These are phyloP conservation scores for Coemansia sp. DNA, from an alignment of 192 early-diverging fungal genomes.

Conservation along the genomic window DNA sequence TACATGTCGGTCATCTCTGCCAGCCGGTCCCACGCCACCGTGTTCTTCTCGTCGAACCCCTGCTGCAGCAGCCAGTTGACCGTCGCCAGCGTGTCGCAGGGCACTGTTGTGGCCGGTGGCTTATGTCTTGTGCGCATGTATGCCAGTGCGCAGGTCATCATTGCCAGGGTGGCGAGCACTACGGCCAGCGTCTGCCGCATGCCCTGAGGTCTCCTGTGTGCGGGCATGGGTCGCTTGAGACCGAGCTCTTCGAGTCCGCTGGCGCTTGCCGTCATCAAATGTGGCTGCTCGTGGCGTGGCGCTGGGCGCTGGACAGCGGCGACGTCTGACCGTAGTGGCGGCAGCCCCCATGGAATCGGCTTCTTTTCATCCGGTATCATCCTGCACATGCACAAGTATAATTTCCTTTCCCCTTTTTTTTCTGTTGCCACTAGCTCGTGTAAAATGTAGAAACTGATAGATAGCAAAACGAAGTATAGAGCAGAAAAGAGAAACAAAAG, in stretches of 20 bases:
- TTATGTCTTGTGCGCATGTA: no score
- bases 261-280: background rate
- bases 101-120: no score
- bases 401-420: no score
- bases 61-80: slow-evolving; percentile 30
- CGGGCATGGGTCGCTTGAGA: background rate
- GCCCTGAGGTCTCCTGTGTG: background rate
- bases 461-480: background rate
- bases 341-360: slow-evolving; percentile 45
- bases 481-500: background rate
- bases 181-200: no score
- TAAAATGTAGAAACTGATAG: background rate
- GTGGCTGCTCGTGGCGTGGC: background rate
- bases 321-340: slow-evolving; percentile 40
- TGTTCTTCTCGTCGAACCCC: slow-evolving; percentile 33
- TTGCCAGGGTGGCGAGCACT: no score
- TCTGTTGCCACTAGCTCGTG: no score
- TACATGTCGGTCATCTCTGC: slow-evolving; percentile 64
- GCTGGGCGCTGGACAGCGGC: slow-evolving; percentile 3
- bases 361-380: slow-evolving; percentile 53
- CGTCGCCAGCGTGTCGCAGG: slow-evolving; percentile 19
- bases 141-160: no score
- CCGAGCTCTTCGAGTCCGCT: no score
- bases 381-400: slow-evolving; percentile 6
- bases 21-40: slow-evolving; percentile 59